Base-by-base conservation (phyloP, 768 basidiomycete genomes). In the Tulasnella sp. region DNA sequence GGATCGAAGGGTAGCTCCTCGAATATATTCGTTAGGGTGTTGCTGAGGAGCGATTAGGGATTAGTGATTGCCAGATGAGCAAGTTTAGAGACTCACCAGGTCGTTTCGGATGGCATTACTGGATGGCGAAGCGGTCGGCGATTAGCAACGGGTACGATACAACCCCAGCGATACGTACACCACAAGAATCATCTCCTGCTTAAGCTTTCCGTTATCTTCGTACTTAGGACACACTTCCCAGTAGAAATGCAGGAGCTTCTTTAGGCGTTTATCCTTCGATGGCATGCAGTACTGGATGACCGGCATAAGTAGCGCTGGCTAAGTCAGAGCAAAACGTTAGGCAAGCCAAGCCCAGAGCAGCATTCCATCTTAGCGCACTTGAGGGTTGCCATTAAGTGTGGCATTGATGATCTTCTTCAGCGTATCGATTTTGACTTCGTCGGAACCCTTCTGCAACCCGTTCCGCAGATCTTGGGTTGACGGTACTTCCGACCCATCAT, bases 11-110 rank as follows among this genome's bases (percentile, higher is more conserved):
- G 96, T 97, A n/a, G 96, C 95, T 72, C 98, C 98, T 50, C 98
- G 94, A 84, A 99, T 98, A 86, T 98, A 99, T 88, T 99, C 98
- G 84, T 99, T 99, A 12, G 97, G 97, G 84, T 99, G 98, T 96
- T 99, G 97, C 94, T 97, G 82, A 8, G 64, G 54, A 50, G 20
- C 58, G 79, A 72, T 18, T 76, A 83, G 76, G 82, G 80, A 76
- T 46, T 64, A 75, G 78, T 44, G 22, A 58, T 69, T 18, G 78
- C 34, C 22, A 31, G 48, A 7, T 41, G 12, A n/a, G 24, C 1
- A 44, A 28, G 4, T 18, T 2, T 42, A 37, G 20, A 42, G 42
- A 22, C 94, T 83, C 82, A 96, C 96, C 78, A 99, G 91, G 88
- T 99, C 97, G 86, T 98, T 98, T 82, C 96, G 94, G 85, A 99